Evolutionary conservation across 2,329 filamentous ascomycete genomes (phyloP).

Genomic region (Colletotrichum higginsianum): DNA sequence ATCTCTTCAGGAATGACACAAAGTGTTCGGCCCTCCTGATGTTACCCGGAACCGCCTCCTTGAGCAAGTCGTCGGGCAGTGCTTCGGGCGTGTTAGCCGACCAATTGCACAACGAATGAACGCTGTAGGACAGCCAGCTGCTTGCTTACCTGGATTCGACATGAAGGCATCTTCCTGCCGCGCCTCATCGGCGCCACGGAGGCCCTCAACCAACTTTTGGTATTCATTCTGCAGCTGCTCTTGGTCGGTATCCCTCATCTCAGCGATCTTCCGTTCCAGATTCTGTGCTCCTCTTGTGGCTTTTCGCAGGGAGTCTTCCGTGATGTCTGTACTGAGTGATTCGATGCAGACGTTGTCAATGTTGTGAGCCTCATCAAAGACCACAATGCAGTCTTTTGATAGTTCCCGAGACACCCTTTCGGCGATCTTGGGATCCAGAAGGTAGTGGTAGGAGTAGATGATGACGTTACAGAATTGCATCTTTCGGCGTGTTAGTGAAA

Average conservation of each 20-base stretch:
- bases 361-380: conserved; percentile 99
- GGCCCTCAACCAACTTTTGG: conserved; percentile 91
- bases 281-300: conserved; percentile 93
- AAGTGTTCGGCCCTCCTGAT: conserved; percentile 97
- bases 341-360: conserved; percentile 99
- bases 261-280: conserved; percentile 88
- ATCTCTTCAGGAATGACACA: conserved; percentile 92
- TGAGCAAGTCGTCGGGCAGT: conserved; percentile 91
- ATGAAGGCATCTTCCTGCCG: conserved; percentile 97
- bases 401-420: conserved; percentile 95
- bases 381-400: conserved; percentile 97
- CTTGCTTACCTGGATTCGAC: conserved; percentile 81
- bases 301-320: conserved; percentile 92
- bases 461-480: conserved; percentile 99
- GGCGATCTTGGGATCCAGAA: conserved; percentile 97
- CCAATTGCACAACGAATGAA: not conserved
- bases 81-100: conserved; percentile 61
- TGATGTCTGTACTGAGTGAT: conserved; percentile 95
- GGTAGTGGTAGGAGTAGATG: conserved; percentile 99
- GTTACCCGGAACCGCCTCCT: conserved; percentile 96
- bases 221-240: conserved; percentile 97
- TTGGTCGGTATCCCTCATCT: conserved; percentile 97
- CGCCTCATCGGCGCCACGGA: conserved; percentile 89
- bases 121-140: not conserved
- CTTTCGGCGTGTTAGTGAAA: conserved; percentile 56